A percentile compares a stretch with the other conserved stretches of the same genome.
Evolutionary conservation across 306 rosid genomes (phyloP).

Genomic region (Pueraria montana): DNA sequence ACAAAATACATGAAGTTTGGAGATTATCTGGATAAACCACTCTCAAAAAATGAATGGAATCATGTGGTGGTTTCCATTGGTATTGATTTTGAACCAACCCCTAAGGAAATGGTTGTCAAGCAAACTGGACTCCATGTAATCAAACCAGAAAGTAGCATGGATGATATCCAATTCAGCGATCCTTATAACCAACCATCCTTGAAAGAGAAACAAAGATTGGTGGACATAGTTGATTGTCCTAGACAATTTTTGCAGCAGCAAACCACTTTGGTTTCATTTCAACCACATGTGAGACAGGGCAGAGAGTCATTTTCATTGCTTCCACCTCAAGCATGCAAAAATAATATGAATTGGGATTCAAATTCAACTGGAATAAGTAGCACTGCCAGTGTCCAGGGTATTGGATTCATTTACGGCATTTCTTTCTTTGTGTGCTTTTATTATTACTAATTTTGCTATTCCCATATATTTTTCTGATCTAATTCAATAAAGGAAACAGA

Average conservation of each 20-base stretch:
- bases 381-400: not conserved
- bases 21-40: not conserved
- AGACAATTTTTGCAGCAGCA: not conserved
- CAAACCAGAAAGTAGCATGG: not conserved
- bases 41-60: not conserved
- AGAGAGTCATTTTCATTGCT: not conserved
- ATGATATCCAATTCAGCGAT: not conserved
- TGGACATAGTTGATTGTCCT: not conserved
- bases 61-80: not conserved
- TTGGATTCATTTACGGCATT: not conserved
- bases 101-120: not conserved
- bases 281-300: not conserved
- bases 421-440: not conserved
- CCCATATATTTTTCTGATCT: too few species aligned
- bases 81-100: slow-evolving; percentile 1
- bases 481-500: too few species aligned
- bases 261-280: not conserved
- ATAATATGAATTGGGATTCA: not conserved
- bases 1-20: not conserved
- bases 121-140: not conserved
- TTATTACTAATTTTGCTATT: not conserved
- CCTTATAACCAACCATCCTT: not conserved
- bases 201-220: not conserved
- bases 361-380: not conserved
- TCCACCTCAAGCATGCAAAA: not conserved